A percentile compares a stretch with the other conserved stretches of the same genome.
These are phyloP conservation scores for Alternaria sp. DNA, from an alignment of 2,329 filamentous ascomycete genomes.

Conservation along the genomic window DNA sequence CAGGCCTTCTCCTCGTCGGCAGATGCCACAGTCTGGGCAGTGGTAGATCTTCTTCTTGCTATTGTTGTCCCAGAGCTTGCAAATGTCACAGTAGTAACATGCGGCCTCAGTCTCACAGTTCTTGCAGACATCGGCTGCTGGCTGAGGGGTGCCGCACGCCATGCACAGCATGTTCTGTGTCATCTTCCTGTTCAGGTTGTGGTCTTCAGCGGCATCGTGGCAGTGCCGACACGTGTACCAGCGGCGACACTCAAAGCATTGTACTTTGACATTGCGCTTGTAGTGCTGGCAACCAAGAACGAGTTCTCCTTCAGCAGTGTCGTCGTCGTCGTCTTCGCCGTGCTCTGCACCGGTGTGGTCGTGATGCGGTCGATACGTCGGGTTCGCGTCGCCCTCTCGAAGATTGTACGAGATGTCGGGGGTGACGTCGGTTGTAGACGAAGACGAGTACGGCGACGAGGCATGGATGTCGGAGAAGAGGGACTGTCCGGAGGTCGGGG, in stretches of 20 bases:
- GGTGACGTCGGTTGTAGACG: conserved; percentile 44
- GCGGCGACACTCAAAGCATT: conserved; percentile 85
- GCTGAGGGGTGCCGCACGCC: conserved; percentile 87
- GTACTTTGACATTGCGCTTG: conserved; percentile 92
- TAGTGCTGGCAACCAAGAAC: conserved; percentile 88
- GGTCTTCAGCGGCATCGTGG: conserved; percentile 83
- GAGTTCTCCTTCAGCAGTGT: conserved; percentile 57
- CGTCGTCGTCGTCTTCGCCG: conserved; percentile 58
- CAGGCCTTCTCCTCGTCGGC: conserved; percentile 85
- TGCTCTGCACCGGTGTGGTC: conserved; percentile 46
- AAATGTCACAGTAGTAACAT: conserved; percentile 91
- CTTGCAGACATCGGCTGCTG: conserved; percentile 78
- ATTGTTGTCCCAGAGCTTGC: conserved; percentile 97
- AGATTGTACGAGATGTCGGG: conserved; percentile 47
- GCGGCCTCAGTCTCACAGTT: conserved; percentile 80
- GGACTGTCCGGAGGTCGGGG: conserved; percentile 47
- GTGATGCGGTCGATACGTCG: conserved; percentile 38
- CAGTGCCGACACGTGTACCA: conserved; percentile 98
- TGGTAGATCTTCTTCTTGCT: conserved; percentile 92
- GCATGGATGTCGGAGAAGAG: conserved; percentile 45
- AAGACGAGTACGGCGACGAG: conserved; percentile 47
- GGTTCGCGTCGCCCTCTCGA: conserved; percentile 42
- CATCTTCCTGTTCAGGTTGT: conserved; percentile 78
- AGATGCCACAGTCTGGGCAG: conserved; percentile 95
- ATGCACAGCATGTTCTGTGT: conserved; percentile 98